Base-by-base conservation (phyloP, 306 rosid genomes). In the Ziziphus jujuba region DNA sequence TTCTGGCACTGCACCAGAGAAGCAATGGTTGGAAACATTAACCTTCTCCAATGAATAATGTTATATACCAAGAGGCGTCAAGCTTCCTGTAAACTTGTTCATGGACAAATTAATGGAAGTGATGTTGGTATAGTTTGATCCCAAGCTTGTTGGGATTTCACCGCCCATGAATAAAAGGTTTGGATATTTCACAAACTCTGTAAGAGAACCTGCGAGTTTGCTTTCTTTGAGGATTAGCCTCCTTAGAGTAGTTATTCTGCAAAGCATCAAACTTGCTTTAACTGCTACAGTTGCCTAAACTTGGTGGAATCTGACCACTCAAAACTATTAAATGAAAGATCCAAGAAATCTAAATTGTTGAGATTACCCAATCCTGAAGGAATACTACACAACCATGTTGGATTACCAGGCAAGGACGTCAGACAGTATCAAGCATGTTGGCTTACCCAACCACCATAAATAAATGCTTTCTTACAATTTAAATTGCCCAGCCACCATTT, bases 61-160 rank as follows among this genome's bases (percentile, higher is more conserved):
- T 70, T n/a, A n/a, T n/a, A 67, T 66, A 19, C 64, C 86, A 33
- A 93, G 80, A 59, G 72, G 76, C 3, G 63, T 12, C 53, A 84
- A 65, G 74, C 70, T 78, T 75, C 97, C 97, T 33, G 86, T 84
- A 61, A 90, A 61, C 61, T 62, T 80, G 80, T 90, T 93, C 60
- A 0, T 25, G 1, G 91, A 83, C 74, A 93, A 64, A 72, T 33
- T 66, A 56, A 93, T 77, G 44, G 33, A 66, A 54, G 84, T 80
- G 78, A 86, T 74, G 72, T 66, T 80, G 54, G 59, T 71, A 78
- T 86, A 88, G 34, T 80, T 80, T 70, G 85, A n/a, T 70, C 87
- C 87, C 75, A 90, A 77, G 75, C 90, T 83, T 56, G 88, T 63
- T 12, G 96, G 90, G 81, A 92, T 70, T 43, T 70, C 38, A 49